A percentile compares a stretch with the other conserved stretches of the same genome.
Evolutionary conservation across 1,284 basidiomycete species (phyloP).

Genomic region (Singerocomus rubriflavus): DNA sequence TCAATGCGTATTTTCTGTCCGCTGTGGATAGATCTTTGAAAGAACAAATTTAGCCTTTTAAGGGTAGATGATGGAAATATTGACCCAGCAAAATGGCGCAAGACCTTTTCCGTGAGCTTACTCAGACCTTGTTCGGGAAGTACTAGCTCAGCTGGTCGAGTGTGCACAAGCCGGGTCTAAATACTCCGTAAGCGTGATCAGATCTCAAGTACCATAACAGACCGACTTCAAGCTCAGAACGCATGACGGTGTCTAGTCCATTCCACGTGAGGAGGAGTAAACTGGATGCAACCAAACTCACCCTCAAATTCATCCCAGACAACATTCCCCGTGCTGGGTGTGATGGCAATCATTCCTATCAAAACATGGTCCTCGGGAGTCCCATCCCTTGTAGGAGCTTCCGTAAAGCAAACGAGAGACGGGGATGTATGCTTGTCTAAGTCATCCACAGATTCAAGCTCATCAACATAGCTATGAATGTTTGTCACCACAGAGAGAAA

Average conservation of each 20-base stretch:
- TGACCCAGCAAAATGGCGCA: conserved; percentile 66
- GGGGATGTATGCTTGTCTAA: conserved; percentile 53
- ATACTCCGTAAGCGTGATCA: conserved; percentile 4
- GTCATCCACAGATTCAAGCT: conserved; percentile 66
- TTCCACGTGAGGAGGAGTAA: conserved; percentile 16
- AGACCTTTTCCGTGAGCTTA: conserved; percentile 73
- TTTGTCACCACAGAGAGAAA: conserved; percentile 1
- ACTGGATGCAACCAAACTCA: conserved; percentile 25
- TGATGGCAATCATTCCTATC: conserved; percentile 78
- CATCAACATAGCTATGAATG: conserved; percentile 64
- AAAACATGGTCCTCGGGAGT: conserved; percentile 56
- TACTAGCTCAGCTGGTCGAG: conserved; percentile 81
- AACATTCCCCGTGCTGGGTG: conserved; percentile 87
- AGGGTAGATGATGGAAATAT: conserved; percentile 19
- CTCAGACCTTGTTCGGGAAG: conserved; percentile 64
- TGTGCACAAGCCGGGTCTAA: conserved; percentile 77
- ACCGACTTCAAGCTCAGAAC: conserved; percentile 81
- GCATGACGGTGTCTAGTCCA: conserved; percentile 67
- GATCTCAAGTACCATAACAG: neutral
- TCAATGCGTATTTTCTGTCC: conserved; percentile 63
- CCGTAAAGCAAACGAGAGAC: conserved; percentile 71
- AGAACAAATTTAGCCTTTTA: conserved; percentile 12
- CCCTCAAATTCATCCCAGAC: conserved; percentile 91
- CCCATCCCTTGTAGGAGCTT: conserved; percentile 45
- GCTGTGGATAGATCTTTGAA: conserved; percentile 40